Evolutionary conservation across 2,329 filamentous ascomycete genomes (phyloP).

Genomic region (Beauveria rudraprayagi): DNA sequence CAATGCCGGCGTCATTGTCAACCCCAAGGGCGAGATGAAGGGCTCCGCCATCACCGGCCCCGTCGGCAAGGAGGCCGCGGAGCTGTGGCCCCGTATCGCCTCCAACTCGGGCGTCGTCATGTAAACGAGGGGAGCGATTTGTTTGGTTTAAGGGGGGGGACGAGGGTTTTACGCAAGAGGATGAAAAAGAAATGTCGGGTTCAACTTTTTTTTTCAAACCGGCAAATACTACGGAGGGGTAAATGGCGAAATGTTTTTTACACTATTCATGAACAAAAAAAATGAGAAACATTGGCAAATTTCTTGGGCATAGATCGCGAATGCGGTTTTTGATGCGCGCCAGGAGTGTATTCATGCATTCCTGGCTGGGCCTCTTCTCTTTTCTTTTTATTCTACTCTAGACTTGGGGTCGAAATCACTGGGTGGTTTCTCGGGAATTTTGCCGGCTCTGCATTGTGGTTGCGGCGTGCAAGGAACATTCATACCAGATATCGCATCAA

Average conservation of each 20-base stretch:
- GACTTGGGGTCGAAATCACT: background rate
- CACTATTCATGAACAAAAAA: constrained; percentile 8
- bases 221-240: background rate
- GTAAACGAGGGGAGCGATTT: constrained; percentile 54
- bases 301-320: background rate
- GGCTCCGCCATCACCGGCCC: constrained; percentile 98
- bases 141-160: background rate
- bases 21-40: constrained; percentile 99
- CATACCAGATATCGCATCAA: constrained; percentile 45
- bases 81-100: constrained; percentile 99
- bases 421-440: constrained; percentile 32
- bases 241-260: constrained; percentile 11
- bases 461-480: constrained; percentile 46
- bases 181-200: constrained; percentile 19
- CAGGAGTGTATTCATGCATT: background rate
- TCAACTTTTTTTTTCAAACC: background rate
- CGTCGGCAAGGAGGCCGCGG: constrained; percentile 98
- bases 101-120: constrained; percentile 99
- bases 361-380: background rate
- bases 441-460: constrained; percentile 45
- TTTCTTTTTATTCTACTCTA: background rate
- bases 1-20: constrained; percentile 99
- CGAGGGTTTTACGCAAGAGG: constrained; percentile 16
- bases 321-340: background rate
- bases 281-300: constrained; percentile 7